A percentile compares a stretch with the other conserved stretches of the same genome.
Conservation (phyloP, 768 basidiomycete species). For the Mycena vulgaris region DNA sequence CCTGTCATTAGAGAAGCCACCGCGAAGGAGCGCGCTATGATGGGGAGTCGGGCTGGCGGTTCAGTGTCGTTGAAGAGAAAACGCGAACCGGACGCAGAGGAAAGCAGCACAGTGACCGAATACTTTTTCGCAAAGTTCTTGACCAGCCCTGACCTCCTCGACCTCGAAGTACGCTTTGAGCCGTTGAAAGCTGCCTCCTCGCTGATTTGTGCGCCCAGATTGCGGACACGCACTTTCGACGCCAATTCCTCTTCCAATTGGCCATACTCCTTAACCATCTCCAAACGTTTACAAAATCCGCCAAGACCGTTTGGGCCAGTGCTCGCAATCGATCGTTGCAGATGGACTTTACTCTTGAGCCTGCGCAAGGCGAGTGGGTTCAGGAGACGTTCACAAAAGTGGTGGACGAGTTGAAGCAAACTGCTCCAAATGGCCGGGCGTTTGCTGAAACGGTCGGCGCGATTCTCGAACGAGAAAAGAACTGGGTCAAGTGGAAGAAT, state of each 20-base stretch:
- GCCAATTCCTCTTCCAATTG: conserved; percentile 91
- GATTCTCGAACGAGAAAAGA: conserved; percentile 87
- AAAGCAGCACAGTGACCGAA: conserved; percentile 67
- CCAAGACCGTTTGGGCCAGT: conserved; percentile 73
- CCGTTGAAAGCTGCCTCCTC: conserved; percentile 22
- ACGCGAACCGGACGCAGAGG: conserved; percentile 73
- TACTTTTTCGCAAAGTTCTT: conserved; percentile 97
- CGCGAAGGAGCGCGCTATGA: conserved; percentile 89
- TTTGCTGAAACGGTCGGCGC: conserved; percentile 82
- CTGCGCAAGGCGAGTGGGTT: conserved; percentile 81
- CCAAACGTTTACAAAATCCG: conserved; percentile 78
- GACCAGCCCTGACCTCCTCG: conserved; percentile 88
- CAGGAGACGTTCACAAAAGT: conserved; percentile 76
- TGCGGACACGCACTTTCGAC: conserved; percentile 93
- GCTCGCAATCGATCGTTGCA: conserved; percentile 84
- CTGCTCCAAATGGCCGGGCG: conserved; percentile 81
- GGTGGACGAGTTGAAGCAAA: conserved; percentile 76
- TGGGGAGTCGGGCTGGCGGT: conserved; percentile 75
- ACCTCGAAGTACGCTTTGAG: conserved; percentile 78
- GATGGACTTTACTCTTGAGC: conserved; percentile 85
- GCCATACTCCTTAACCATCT: conserved; percentile 85
- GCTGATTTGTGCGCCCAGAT: conserved; percentile 64
- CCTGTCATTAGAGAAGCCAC: conserved; percentile 90
- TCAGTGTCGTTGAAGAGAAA: conserved; percentile 71
- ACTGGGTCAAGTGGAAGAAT: conserved; percentile 94